Percentiles rank a stretch among this genome's conserved stretches.
Evolutionary conservation across 495 filamentous ascomycete species (phyloP).

Genomic region (Podospora sp.): DNA sequence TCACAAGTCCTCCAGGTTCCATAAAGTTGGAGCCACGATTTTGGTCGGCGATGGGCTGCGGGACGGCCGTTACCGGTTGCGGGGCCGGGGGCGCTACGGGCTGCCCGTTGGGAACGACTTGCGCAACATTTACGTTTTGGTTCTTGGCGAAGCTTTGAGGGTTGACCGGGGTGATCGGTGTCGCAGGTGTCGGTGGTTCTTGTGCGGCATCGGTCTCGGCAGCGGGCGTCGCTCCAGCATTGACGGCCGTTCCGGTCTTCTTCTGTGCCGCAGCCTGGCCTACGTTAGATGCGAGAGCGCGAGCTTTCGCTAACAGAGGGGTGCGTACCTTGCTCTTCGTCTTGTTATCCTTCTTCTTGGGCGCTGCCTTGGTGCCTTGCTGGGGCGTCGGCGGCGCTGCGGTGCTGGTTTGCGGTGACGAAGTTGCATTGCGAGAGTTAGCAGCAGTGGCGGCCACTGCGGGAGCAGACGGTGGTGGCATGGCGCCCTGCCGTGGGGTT

Average conservation of each 20-base stretch:
- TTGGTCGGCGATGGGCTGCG: constrained; percentile 49
- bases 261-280: constrained; percentile 69
- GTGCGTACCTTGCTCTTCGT: constrained; percentile 73
- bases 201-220: constrained; percentile 71
- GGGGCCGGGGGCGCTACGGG: constrained; percentile 44
- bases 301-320: constrained; percentile 36
- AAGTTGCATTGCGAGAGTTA: constrained; percentile 65
- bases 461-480: constrained; percentile 86
- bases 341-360: constrained; percentile 78
- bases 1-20: constrained; percentile 43
- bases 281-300: constrained; percentile 40
- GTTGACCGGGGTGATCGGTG: constrained; percentile 85
- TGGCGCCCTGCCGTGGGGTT: constrained; percentile 75
- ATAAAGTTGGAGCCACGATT: constrained; percentile 42
- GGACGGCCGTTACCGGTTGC: constrained; percentile 48
- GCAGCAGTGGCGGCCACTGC: constrained; percentile 51
- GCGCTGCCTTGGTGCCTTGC: constrained; percentile 73
- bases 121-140: constrained; percentile 52
- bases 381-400: constrained; percentile 87
- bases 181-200: constrained; percentile 77
- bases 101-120: constrained; percentile 50
- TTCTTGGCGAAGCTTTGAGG: constrained; percentile 63
- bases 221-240: constrained; percentile 70
- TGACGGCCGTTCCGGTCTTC: constrained; percentile 59
- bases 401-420: constrained; percentile 74